Percentiles rank a stretch among this genome's conserved stretches.
Conservation (phyloP, 2,329 filamentous ascomycete genomes). For the Fusarium burgessii region DNA sequence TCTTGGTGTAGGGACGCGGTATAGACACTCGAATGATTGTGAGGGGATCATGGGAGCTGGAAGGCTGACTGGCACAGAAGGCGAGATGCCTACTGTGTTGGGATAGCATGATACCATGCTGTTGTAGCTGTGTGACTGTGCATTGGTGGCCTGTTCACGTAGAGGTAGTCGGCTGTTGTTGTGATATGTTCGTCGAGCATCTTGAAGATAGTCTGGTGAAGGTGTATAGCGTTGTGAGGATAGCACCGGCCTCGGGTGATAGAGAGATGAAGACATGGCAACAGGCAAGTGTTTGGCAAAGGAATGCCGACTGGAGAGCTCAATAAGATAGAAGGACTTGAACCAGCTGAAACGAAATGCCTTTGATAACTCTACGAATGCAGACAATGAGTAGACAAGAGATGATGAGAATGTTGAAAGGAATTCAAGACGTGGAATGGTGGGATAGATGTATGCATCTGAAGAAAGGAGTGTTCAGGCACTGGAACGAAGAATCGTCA, state of each 20-base stretch:
- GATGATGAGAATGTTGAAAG: slow-evolving; percentile 58
- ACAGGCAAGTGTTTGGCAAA: slow-evolving; percentile 38
- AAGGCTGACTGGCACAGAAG: slow-evolving; percentile 60
- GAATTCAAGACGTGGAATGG: slow-evolving; percentile 60
- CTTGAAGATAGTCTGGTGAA: slow-evolving; percentile 59
- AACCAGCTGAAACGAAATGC: slow-evolving; percentile 47
- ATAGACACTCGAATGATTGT: slow-evolving; percentile 59
- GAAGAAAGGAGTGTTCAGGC: slow-evolving; percentile 48
- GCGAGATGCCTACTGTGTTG: slow-evolving; percentile 57
- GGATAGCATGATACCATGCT: slow-evolving; percentile 60
- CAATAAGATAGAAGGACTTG: slow-evolving; percentile 47
- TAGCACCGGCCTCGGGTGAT: slow-evolving; percentile 60
- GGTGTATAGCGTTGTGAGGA: slow-evolving; percentile 64
- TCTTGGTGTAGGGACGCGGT: slow-evolving; percentile 53
- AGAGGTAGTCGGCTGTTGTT: slow-evolving; percentile 59
- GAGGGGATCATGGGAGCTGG: slow-evolving; percentile 65
- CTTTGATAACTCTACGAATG: slow-evolving; percentile 48
- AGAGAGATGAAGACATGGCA: slow-evolving; percentile 55
- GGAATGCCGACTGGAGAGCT: slow-evolving; percentile 51
- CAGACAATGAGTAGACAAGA: slow-evolving; percentile 51
- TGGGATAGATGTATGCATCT: slow-evolving; percentile 57
- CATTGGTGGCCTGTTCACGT: slow-evolving; percentile 65
- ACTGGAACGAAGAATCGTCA: slow-evolving; percentile 55
- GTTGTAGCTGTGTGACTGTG: slow-evolving; percentile 58
- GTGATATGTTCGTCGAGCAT: slow-evolving; percentile 57